A percentile compares a stretch with the other conserved stretches of the same genome.
Evolutionary conservation across 2,329 filamentous ascomycete genomes (phyloP).

Genomic region (Purpureocillium lavendulum): DNA sequence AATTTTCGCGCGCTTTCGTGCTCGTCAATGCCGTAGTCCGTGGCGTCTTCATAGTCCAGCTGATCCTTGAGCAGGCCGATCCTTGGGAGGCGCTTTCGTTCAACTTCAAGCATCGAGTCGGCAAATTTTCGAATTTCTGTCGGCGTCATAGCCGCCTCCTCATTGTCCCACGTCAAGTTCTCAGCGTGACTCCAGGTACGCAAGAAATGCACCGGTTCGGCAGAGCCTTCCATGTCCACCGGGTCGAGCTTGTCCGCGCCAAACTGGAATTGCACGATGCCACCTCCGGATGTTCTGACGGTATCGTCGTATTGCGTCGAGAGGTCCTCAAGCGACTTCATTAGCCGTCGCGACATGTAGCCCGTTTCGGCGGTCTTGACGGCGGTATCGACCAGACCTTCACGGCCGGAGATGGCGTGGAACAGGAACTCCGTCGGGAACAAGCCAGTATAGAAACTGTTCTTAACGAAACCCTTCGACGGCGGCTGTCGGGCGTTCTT

Average conservation of each 20-base stretch:
- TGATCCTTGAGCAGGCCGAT: conserved; percentile 51
- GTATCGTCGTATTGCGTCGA: conserved; percentile 92
- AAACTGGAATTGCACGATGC: conserved; percentile 94
- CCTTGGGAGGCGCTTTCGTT: conserved; percentile 56
- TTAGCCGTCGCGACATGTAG: conserved; percentile 96
- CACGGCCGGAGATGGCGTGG: conserved; percentile 96
- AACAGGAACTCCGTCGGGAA: conserved; percentile 91
- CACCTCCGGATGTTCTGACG: conserved; percentile 80
- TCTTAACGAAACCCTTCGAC: conserved; percentile 92
- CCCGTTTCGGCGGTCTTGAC: conserved; percentile 98
- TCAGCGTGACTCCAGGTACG: conserved; percentile 81
- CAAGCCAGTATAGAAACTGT: conserved; percentile 93
- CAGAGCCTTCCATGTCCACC: conserved; percentile 93
- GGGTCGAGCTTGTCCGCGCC: conserved; percentile 94
- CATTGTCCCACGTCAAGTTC: conserved; percentile 69
- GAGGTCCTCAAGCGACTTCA: conserved; percentile 95
- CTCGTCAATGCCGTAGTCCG: conserved; percentile 63
- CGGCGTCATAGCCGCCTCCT: conserved; percentile 64
- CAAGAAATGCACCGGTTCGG: conserved; percentile 84
- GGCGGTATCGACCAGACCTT: conserved; percentile 96
- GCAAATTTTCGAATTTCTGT: conserved; percentile 65
- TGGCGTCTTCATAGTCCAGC: conserved; percentile 63
- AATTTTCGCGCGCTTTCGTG: conserved; percentile 79
- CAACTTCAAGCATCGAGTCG: conserved; percentile 55
- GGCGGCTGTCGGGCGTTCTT: conserved; percentile 89